Evolutionary conservation across 2,329 filamentous ascomycete genomes (phyloP).

Genomic region (Cryphonectria carpinicola): DNA sequence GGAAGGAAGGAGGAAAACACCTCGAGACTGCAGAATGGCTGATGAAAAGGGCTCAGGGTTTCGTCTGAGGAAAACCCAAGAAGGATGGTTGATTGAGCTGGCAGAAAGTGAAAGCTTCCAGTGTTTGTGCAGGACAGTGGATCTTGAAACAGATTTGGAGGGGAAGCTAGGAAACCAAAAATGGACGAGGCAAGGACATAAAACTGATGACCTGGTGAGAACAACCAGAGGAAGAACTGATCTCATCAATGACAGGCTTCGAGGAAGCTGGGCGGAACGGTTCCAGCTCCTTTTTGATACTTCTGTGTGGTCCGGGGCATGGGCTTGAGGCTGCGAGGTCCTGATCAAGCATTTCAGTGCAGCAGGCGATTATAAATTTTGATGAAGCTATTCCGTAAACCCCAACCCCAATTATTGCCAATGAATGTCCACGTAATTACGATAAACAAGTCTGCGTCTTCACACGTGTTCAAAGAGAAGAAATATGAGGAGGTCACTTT

Average conservation of each 20-base stretch:
- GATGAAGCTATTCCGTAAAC: not conserved
- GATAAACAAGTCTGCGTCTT: not conserved
- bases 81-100: not conserved
- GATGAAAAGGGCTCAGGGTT: not conserved
- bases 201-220: not conserved
- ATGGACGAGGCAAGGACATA: not conserved
- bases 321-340: not conserved
- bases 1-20: not conserved
- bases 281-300: not conserved
- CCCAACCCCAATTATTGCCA: not conserved
- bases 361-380: not conserved
- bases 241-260: not conserved
- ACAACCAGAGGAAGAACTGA: not conserved
- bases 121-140: not conserved
- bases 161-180: not conserved
- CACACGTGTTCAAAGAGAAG: not conserved
- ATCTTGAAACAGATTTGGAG: not conserved
- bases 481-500: not conserved
- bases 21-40: not conserved
- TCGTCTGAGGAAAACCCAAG: not conserved
- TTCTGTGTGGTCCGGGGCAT: not conserved
- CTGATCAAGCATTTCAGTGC: not conserved
- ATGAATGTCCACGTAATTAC: not conserved
- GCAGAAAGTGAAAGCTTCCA: not conserved
- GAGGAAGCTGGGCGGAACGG: not conserved